Evolutionary conservation across 179 eudicot species (phyloP), one percentile per base, ranked within the genome.

Genomic region (Spergularia azorica): DNA sequence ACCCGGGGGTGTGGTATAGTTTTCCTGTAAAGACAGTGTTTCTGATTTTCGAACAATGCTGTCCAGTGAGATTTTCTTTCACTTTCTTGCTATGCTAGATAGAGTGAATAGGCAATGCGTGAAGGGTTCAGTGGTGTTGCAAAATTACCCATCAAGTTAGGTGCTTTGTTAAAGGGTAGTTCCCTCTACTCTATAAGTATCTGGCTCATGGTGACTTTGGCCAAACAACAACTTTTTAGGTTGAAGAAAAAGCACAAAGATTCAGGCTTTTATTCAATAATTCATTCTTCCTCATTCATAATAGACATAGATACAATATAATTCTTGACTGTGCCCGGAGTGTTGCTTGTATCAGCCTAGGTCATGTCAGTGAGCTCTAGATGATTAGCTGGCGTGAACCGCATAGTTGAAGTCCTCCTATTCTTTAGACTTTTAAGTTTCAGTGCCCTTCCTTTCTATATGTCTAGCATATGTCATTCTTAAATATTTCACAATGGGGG

Each of bases 151-250:
- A 18, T 69, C 41, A 17, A 70, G 61, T 54, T 60, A 52, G 58
- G 46, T 70, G 73, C 46, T 70, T 48, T 26, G 2, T 21, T 32
- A 26, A 70, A 54, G 16, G 73, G 55, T 52, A 12, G 48, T 70
- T 70, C 61, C 13, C 61, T 52, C 48, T 70, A 46, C 43, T 54
- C 18, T 52, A 20, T 41, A 39, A 48, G 58, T 39, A 7, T 52
- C 12, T 51, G 10, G 20, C 39, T 18, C 39, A n/a, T 18, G n/a
- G 52, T 26, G 32, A 18, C 32, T 9, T 17, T 67, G 32, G 51
- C 48, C 39, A 50, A 48, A 18, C 70, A 16, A 7, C 7, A 5
- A 32, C 26, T 51, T 21, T 5, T 15, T 32, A 69, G 14, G n/a
- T 18, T 26, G 41, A 17, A 51, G 21, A 21, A 69, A 18, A 12